Evolutionary conservation across 768 basidiomycete species (phyloP).

Genomic region (Boletus subcaerulescens): DNA sequence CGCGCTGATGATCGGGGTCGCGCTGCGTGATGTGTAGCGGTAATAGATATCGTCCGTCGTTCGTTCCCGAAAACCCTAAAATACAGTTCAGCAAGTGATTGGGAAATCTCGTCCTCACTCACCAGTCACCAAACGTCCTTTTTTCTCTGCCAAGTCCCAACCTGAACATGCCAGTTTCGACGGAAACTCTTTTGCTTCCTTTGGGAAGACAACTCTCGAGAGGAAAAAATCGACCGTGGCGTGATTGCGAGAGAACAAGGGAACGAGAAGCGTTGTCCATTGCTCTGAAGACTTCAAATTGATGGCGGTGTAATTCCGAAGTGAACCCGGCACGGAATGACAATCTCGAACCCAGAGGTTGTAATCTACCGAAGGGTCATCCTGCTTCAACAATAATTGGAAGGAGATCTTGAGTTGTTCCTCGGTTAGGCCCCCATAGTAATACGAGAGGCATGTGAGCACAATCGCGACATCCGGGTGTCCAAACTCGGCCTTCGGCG

Average conservation of each 20-base stretch:
- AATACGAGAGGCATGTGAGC: slow-evolving; percentile 22
- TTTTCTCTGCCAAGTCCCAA: slow-evolving; percentile 51
- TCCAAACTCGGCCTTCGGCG: slow-evolving; percentile 46
- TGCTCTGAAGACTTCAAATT: slow-evolving; percentile 42
- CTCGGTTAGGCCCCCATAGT: slow-evolving; percentile 43
- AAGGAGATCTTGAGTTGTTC: slow-evolving; percentile 39
- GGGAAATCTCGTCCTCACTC: not conserved
- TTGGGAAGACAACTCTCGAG: slow-evolving; percentile 46
- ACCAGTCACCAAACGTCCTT: slow-evolving; percentile 12
- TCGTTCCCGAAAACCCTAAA: slow-evolving; percentile 50
- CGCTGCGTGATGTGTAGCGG: slow-evolving; percentile 11
- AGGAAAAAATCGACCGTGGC: slow-evolving; percentile 47
- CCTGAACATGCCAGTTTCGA: slow-evolving; percentile 45
- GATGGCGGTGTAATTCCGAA: slow-evolving; percentile 36
- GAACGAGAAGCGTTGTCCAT: slow-evolving; percentile 25
- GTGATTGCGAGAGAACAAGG: slow-evolving; percentile 36
- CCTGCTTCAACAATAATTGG: slow-evolving; percentile 37
- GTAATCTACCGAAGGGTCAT: slow-evolving; percentile 43
- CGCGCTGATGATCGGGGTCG: too few relatives aligned
- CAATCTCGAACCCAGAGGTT: slow-evolving; percentile 34
- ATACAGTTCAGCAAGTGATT: not conserved
- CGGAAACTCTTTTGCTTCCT: slow-evolving; percentile 47
- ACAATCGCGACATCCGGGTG: slow-evolving; percentile 48
- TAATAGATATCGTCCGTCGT: slow-evolving; percentile 40
- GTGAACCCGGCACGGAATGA: slow-evolving; percentile 24